Conservation (phyloP, 1,284 basidiomycete genomes). For the Schizophyllum commune region DNA sequence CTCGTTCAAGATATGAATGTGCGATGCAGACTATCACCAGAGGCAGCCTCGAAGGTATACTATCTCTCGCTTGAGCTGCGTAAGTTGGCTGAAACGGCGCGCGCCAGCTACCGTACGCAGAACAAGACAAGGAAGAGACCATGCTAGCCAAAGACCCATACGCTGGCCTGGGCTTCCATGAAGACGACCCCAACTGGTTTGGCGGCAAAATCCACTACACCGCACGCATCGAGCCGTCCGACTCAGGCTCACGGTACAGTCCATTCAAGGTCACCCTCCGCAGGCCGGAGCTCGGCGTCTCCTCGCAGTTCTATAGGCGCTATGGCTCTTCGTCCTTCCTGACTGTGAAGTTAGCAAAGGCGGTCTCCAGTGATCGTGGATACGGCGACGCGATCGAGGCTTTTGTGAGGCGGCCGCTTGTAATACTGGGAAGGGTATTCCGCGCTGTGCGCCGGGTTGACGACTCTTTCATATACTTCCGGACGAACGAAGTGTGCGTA, state of each 20-base stretch:
- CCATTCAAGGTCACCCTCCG: constrained; percentile 28
- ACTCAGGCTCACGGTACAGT: constrained; percentile 2
- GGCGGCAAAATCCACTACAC: constrained; percentile 38
- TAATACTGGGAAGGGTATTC: constrained; percentile 34
- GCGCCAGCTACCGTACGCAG: constrained; percentile 36
- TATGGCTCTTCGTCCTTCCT: constrained; percentile 39
- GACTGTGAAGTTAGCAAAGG: constrained; percentile 28
- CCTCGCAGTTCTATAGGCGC: constrained; percentile 33
- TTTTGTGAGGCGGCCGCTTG: constrained; percentile 30
- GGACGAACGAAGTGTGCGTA: constrained; percentile 29
- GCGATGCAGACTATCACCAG: constrained; percentile 22
- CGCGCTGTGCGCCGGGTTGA: constrained; percentile 38
- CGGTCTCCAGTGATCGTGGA: constrained; percentile 16
- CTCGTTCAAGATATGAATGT: constrained; percentile 16
- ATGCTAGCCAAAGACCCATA: constrained; percentile 19
- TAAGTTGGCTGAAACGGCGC: neutral
- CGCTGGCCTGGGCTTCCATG: constrained; percentile 27
- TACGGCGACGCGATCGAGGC: constrained; percentile 16
- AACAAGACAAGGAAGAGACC: constrained; percentile 35
- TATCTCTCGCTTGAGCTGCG: neutral
- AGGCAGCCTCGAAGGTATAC: constrained; percentile 28
- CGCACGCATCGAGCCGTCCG: constrained; percentile 20
- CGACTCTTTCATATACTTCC: constrained; percentile 32
- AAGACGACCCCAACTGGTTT: constrained; percentile 28
- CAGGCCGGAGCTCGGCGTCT: constrained; percentile 31